Base-by-base conservation (phyloP, 305 asterid genomes). In the Plantago coronopus region DNA sequence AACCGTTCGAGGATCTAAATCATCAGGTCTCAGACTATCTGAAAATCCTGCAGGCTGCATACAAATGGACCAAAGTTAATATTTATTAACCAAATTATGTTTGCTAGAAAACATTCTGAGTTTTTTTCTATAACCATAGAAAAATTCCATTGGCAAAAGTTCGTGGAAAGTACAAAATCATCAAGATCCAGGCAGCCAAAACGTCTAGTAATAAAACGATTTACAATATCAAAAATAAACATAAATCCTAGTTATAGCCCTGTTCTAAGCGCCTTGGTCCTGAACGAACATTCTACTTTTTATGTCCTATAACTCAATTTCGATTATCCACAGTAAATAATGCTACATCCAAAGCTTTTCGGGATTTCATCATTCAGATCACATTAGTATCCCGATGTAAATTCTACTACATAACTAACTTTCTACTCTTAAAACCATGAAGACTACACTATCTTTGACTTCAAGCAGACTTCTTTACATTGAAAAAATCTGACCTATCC, bases 21-120 rank as follows among this genome's bases (percentile, higher is more conserved):
- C 93, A 42, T 84, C 93, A 17, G 95, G 71, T 65, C 79, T 83
- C 78, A 88, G 65, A 69, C 78, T 79, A 61, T 81, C 95, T 42
- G 83, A 70, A 62, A 62, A 64, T 18, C 87, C 87, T 57, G 79
- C 78, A 69, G 88, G 86, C 98, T 88, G 93, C 87, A 74, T 53
- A 31, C 44, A 65, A 64, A 64, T n/a, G 5, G 50, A 25, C 54
- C 57, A 15, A 22, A 66, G 51, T 38, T 31, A 13, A 42, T 12
- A 40, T 59, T 53, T 23, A 22, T 61, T 15, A 37, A 46, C 15
- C 16, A 43, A 61, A 49, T 47, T 54, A 20, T 31, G 44, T 21
- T 14, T 21, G 2, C 11, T 57, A 5, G 17, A 19, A 7, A 54
- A 51, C n/a, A 46, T 46, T 46, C 10, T 7, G n/a, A 45, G 17